phyloP scores from a whole-genome alignment of 495 filamentous ascomycete species.

The Talaromyces liani region DNA sequence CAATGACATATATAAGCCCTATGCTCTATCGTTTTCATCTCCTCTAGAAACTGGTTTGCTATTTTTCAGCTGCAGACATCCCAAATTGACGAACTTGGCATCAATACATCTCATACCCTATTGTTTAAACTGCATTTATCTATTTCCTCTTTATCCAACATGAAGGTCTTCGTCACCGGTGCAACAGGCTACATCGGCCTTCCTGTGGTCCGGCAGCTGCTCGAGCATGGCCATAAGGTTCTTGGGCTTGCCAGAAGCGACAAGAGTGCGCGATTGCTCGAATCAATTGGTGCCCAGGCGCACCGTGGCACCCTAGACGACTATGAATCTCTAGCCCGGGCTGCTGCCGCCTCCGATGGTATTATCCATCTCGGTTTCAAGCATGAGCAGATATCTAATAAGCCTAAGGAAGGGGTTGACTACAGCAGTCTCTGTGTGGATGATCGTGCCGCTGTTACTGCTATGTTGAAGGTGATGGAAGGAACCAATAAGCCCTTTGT shows the following conservation, averaged over 20 bases:
- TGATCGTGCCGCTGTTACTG: constrained; percentile 29
- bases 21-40: not conserved
- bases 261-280: constrained; percentile 19
- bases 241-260: constrained; percentile 36
- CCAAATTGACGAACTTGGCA: not conserved
- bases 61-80: not conserved
- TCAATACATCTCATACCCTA: not conserved
- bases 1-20: not conserved
- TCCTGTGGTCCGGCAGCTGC: constrained; percentile 32
- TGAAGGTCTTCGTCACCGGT: constrained; percentile 40
- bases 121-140: not conserved
- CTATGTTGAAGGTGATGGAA: constrained; percentile 25
- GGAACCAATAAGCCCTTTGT: constrained; percentile 31
- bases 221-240: constrained; percentile 32
- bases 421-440: constrained; percentile 25
- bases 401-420: constrained; percentile 12
- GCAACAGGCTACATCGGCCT: constrained; percentile 39
- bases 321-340: constrained; percentile 24
- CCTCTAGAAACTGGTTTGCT: not conserved
- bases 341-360: constrained; percentile 28
- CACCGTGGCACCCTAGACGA: constrained; percentile 31
- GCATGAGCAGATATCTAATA: constrained; percentile 12
- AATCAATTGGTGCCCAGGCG: constrained; percentile 22
- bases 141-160: not conserved
- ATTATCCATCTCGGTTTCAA: constrained; percentile 41